Evolutionary conservation across 768 basidiomycete species (phyloP).

Genomic region (Clavaria fumosa): DNA sequence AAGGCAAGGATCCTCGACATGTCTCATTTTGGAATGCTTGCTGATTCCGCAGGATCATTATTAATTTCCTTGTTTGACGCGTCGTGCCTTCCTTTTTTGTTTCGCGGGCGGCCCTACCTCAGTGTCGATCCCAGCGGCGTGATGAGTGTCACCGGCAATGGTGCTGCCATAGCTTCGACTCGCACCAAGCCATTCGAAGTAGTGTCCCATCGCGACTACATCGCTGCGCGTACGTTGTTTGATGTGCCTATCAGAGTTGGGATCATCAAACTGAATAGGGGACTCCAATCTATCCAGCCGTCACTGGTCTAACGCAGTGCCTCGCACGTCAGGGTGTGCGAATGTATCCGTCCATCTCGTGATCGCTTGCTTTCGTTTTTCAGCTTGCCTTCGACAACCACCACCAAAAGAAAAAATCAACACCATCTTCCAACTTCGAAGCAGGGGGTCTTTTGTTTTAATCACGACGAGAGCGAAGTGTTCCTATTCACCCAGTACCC

Average conservation of each 20-base stretch:
- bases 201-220: conserved; percentile 53
- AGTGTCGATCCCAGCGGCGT: conserved; percentile 36
- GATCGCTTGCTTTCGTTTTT: conserved; percentile 7
- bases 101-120: conserved; percentile 5
- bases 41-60: no score
- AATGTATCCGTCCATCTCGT: conserved; percentile 28
- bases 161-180: conserved; percentile 54
- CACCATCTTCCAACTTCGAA: no score
- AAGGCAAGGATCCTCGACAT: conserved; percentile 35
- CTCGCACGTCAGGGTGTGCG: conserved; percentile 40
- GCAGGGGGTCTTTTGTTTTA: no score
- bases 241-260: conserved; percentile 6
- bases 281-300: conserved; percentile 22
- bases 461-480: no score
- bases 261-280: not conserved
- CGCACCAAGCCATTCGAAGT: conserved; percentile 70
- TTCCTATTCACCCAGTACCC: no score
- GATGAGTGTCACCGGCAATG: conserved; percentile 39
- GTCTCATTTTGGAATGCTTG: conserved; percentile 8
- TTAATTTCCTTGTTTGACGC: no score
- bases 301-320: conserved; percentile 34
- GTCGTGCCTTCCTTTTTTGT: no score
- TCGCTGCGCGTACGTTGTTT: conserved; percentile 47
- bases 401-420: no score
- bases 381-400: conserved; percentile 5